Percentiles rank a stretch among this genome's conserved stretches.
Conservation (phyloP, 371 early-diverging fungal species). For the Apophysomyces variabilis region DNA sequence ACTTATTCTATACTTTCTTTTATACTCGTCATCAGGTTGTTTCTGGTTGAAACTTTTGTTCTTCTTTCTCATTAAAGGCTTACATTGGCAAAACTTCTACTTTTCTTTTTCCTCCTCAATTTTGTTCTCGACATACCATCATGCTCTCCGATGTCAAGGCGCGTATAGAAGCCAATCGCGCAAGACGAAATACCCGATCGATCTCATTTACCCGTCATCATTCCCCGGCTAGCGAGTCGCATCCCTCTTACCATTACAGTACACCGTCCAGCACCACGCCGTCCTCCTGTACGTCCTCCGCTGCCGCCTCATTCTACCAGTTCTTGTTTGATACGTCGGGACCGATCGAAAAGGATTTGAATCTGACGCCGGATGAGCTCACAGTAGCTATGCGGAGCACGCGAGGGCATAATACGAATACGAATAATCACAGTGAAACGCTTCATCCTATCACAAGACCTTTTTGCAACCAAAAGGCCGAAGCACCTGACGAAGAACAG, state of each 20-base stretch:
- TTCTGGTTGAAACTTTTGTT: neutral
- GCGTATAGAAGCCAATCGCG: constrained; percentile 16
- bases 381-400: too few species aligned
- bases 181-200: constrained; percentile 4
- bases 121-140: neutral
- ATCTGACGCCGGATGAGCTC: constrained; percentile 5
- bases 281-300: constrained; percentile 7
- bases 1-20: neutral
- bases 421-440: constrained; percentile 4
- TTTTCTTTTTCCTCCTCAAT: neutral
- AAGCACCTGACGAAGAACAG: neutral
- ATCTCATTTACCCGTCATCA: constrained; percentile 11
- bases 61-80: neutral
- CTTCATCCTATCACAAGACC: constrained; percentile 5
- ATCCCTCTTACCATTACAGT: constrained; percentile 8
- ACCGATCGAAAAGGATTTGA: neutral
- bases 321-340: neutral
- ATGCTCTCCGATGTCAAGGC: constrained; percentile 14
- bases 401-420: neutral
- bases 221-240: constrained; percentile 3
- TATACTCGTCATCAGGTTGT: neutral
- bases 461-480: neutral
- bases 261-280: constrained; percentile 9
- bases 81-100: neutral
- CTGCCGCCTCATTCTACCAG: neutral